Evolutionary conservation across 139 green algal genomes (phyloP).

Genomic region (Chlorella ohadii): DNA sequence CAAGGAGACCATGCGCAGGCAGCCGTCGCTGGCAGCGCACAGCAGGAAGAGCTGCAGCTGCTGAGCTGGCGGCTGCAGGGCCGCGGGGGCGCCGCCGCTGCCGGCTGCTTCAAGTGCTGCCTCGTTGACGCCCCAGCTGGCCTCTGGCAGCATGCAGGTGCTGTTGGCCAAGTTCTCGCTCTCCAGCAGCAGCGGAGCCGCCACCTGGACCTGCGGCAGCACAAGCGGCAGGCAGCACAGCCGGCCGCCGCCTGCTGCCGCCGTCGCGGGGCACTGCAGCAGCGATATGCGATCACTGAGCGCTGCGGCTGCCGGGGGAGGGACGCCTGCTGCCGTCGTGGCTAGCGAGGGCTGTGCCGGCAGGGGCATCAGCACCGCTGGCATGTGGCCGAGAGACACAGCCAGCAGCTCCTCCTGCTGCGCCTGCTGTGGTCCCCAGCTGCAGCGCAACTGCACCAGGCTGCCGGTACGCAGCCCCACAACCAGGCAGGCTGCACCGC

Average conservation of each 20-base stretch:
- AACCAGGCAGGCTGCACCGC: not conserved
- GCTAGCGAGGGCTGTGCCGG: not conserved
- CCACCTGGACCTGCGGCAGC: not conserved
- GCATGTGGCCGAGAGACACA: constrained; percentile 16
- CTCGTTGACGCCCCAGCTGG: not conserved
- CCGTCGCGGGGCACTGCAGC: not conserved
- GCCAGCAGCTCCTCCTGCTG: constrained; percentile 9
- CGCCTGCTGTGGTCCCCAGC: not conserved
- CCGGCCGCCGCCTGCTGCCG: not conserved
- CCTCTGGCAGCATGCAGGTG: not conserved
- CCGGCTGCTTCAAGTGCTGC: not conserved
- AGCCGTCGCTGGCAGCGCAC: constrained; percentile 16
- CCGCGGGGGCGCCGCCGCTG: not conserved
- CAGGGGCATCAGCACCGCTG: constrained; percentile 32
- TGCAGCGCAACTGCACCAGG: constrained; percentile 20
- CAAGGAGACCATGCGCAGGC: constrained; percentile 23
- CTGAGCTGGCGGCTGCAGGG: not conserved
- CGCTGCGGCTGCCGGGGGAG: not conserved
- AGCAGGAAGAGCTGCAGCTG: constrained; percentile 36
- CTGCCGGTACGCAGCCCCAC: constrained; percentile 25
- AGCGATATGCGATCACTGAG: constrained; percentile 18
- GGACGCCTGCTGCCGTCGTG: not conserved
- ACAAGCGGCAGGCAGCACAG: not conserved
- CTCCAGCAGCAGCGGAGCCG: constrained; percentile 10
- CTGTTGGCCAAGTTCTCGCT: not conserved